These are phyloP conservation scores for Ophiosphaerella herpotricha DNA, from an alignment of 2,329 filamentous ascomycete species.

Conservation along the genomic window DNA sequence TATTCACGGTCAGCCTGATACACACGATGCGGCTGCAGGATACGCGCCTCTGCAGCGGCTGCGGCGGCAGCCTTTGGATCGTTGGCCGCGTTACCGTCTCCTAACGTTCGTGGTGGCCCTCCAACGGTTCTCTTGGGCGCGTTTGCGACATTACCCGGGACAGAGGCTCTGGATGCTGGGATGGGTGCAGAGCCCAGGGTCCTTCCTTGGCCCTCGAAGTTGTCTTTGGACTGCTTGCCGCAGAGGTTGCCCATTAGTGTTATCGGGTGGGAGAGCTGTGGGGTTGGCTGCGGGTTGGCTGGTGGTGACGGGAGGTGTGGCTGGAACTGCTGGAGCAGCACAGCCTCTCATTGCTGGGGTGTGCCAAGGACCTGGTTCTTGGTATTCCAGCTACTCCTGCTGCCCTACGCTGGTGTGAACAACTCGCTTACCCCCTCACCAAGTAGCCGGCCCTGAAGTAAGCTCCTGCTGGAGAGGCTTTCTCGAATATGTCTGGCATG, in stretches of 20 bases:
- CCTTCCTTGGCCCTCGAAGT: conserved; percentile 74
- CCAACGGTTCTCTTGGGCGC: conserved; percentile 51
- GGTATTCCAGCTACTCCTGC: conserved; percentile 6
- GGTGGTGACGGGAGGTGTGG: conserved; percentile 4
- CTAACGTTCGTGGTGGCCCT: conserved; percentile 64
- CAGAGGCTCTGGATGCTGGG: conserved; percentile 49
- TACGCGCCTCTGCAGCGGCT: conserved; percentile 79
- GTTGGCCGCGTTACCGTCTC: conserved; percentile 51
- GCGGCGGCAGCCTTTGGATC: conserved; percentile 77
- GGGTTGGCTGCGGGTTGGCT: not conserved
- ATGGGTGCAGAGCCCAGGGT: conserved; percentile 65
- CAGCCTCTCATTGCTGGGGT: conserved; percentile 14
- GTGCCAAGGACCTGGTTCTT: conserved; percentile 27
- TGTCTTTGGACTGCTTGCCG: conserved; percentile 65
- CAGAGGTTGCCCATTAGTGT: conserved; percentile 81
- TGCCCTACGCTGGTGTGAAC: no score
- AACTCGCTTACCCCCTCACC: not conserved
- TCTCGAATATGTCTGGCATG: no score
- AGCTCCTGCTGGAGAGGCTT: not conserved
- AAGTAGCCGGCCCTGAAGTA: not conserved
- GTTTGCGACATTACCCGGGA: conserved; percentile 36
- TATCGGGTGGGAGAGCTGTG: not conserved
- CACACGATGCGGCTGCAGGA: not conserved
- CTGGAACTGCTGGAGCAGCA: conserved; percentile 21
- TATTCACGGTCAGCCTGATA: not conserved